Evolutionary conservation across 2,329 filamentous ascomycete genomes (phyloP), one percentile per base, ranked within the genome.

Genomic region (Trichoderma semiorbis): DNA sequence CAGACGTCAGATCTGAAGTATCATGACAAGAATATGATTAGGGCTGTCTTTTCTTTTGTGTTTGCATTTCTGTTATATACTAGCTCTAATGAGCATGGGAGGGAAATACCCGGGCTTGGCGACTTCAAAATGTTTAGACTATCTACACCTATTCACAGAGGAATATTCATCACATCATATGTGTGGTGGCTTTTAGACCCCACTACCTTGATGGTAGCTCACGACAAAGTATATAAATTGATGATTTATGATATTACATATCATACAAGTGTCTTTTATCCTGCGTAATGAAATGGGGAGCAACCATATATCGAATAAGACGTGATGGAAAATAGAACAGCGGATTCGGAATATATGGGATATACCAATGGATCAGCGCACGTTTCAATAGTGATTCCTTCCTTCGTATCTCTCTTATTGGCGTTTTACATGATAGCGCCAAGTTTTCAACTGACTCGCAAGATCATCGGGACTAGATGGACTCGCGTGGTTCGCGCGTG

Each of bases 1-100:
- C 71, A 60, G 68, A 70, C 5, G 16, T 55, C 14, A 61, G 60
- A 34, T 70, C 71, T 7, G 58, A 70, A 32, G 24, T 57, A 11
- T 70, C 68, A 70, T 70, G 30, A 43, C 47, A 26, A 10, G n/a
- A 34, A 5, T 36, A 53, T 24, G 11, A 16, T n/a, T 55, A 2
- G 3, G 5, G 14, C 21, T 16, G 16, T n/a, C 57, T 64, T n/a
- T 24, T 47, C n/a, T 60, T 18, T 30, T 30, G 62, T 14, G 5
- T 2, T 47, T 47, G 0, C 43, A 21, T 34, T 34, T 32, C 2
- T n/a, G 5, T 5, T 32, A 3, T 16, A 14, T 11, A 26, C 47
- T 16, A 18, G 47, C 12, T 53, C 24, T 36, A 66, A 36, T 67
- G 50, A 50, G 10, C 14, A 12, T n/a, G 43, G n/a, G n/a, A 58